Percentiles rank a stretch among this genome's conserved stretches.
phyloP scores from a whole-genome alignment of 345 rosid species.

The Salix purpurea region DNA sequence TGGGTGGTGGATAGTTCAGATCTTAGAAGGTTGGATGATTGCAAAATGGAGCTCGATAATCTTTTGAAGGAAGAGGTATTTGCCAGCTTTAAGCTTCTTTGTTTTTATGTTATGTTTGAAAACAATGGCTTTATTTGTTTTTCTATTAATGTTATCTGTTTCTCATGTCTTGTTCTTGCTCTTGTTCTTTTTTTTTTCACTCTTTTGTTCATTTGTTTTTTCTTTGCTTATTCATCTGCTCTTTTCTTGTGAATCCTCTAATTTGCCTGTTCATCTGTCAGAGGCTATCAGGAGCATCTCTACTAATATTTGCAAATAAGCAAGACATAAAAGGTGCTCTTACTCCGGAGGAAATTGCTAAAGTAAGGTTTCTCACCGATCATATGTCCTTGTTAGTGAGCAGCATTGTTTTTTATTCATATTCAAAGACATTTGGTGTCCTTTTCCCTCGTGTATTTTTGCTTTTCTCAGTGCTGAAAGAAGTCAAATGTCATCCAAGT shows the following conservation, averaged over 20 bases:
- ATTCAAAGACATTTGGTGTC: background rate
- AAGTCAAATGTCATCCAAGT: background rate
- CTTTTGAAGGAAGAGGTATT: conserved; percentile 93
- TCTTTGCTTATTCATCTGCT: background rate
- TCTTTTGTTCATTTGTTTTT: background rate
- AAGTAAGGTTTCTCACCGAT: conserved; percentile 39
- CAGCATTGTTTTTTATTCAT: background rate
- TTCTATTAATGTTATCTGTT: background rate
- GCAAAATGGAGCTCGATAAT: conserved; percentile 85
- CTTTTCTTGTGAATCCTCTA: background rate
- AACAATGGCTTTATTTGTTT: background rate
- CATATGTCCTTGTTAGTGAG: background rate
- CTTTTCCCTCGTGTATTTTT: too few species aligned
- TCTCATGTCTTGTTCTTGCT: background rate
- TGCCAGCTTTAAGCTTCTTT: background rate
- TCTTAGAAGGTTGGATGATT: conserved; percentile 86
- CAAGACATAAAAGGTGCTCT: conserved; percentile 91
- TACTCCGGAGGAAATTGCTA: conserved; percentile 74
- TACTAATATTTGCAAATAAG: conserved; percentile 80
- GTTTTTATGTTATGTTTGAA: background rate
- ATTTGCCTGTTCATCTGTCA: conserved; percentile 29
- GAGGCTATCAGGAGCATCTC: conserved; percentile 90
- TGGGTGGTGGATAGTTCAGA: conserved; percentile 97
- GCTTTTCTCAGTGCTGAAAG: background rate
- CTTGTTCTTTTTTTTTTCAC: background rate